Base-by-base conservation (phyloP, 2,329 filamentous ascomycete genomes). In the Trichoderma guizhouense region DNA sequence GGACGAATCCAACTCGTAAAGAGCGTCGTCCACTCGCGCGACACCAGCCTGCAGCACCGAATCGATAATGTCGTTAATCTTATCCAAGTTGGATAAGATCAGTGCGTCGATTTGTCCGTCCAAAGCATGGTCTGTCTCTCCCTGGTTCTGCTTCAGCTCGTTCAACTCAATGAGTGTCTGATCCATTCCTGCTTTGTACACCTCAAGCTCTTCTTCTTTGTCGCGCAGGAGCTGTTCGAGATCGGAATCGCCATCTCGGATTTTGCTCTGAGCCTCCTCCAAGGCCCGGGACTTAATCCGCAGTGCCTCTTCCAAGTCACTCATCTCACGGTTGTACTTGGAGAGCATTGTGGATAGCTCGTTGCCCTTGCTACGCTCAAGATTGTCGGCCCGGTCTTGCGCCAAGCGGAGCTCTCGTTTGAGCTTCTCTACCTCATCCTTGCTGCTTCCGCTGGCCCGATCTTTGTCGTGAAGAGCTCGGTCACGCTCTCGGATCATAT, bases 111-210 rank as follows among this genome's bases (percentile, higher is more conserved):
- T 94, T 81, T 97, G 93, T 39, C 93, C 92, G 78, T 98, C 95
- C 69, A 97, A 86, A 3, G 91, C 94, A 73, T 91, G 85, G 79
- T 98, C 95, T 12, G 90, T 91, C 71, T 91, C 92, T 78, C 89
- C 91, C 79, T 91, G 90, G 78, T 88, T 92, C 82, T 90, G 86
- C 86, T 89, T 94, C 74, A 98, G 85, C 79, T 98, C 94, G 79
- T 97, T 95, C 73, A 99, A 87, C 82, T 98, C 95, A 67, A 98
- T 89, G 71, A 99, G 85, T 3, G 95, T 95, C 84, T 98, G 93
- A 79, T 99, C 96, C 93, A 99, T 97, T 77, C 94, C 95, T 60
- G 95, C 94, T 84, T 98, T 97, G 88, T 97, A 97, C 61, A 98
- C 95, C 82, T 98, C 96, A 30, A 99, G 90, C 83, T 99, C 96